phyloP scores from a whole-genome alignment of 768 basidiomycete species.

The Dentipellis fragilis region DNA sequence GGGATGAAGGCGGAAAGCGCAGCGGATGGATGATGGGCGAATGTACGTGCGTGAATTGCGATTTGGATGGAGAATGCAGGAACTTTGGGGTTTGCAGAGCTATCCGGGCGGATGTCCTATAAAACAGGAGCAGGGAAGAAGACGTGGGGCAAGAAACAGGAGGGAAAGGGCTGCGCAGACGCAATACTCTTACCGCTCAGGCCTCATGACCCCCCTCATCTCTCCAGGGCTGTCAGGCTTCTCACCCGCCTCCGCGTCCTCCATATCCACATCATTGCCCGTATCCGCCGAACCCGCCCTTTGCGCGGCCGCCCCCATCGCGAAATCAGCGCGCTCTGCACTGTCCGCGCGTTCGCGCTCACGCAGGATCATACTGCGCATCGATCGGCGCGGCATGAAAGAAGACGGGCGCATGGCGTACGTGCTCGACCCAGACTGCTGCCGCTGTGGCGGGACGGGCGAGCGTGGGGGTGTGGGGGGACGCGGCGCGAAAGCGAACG shows the following conservation, averaged over 20 bases:
- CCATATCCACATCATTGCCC: not conserved
- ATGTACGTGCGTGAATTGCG: too few species aligned
- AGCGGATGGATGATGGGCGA: too few species aligned
- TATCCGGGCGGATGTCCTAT: too few species aligned
- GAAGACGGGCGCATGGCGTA: not conserved
- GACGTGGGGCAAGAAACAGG: not conserved
- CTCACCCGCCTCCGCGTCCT: not conserved
- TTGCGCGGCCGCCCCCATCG: too few species aligned
- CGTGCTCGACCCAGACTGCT: too few species aligned
- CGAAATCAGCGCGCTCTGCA: not conserved
- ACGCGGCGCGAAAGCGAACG: slow-evolving; percentile 21
- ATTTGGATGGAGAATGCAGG: too few species aligned
- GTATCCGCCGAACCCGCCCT: too few species aligned
- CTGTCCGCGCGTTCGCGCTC: not conserved
- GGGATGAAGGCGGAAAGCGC: too few species aligned
- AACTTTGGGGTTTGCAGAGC: too few species aligned
- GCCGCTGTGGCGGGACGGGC: not conserved
- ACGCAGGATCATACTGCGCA: not conserved
- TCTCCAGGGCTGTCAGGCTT: not conserved
- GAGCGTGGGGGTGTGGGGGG: slow-evolving; percentile 7
- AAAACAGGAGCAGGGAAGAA: too few species aligned
- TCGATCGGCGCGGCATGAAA: not conserved
- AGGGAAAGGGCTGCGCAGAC: not conserved
- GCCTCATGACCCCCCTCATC: not conserved
- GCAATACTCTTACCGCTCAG: not conserved